Conservation (phyloP, 805 yeast genomes). For the Candida yuanshanica region DNA sequence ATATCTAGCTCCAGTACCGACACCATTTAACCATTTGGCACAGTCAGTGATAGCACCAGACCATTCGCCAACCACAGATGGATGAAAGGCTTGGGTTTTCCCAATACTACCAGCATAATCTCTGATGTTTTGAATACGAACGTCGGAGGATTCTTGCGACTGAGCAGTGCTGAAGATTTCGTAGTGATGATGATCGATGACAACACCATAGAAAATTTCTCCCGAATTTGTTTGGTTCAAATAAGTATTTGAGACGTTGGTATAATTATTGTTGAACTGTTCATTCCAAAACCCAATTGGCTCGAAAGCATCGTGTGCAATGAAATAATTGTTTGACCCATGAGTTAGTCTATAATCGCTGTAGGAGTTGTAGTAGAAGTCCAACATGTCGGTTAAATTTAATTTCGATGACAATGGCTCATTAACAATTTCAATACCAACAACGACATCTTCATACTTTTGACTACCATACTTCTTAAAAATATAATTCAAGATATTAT, state of each 20-base stretch:
- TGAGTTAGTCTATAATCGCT: slow-evolving; percentile 21
- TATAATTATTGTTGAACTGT: slow-evolving; percentile 30
- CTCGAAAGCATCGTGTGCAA: slow-evolving; percentile 65
- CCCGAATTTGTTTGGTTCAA: slow-evolving; percentile 4
- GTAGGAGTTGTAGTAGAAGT: slow-evolving; percentile 29
- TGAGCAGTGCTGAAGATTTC: slow-evolving; percentile 73
- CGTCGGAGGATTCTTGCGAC: slow-evolving; percentile 36
- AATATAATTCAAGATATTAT: slow-evolving; percentile 43
- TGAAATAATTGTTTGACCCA: slow-evolving; percentile 33
- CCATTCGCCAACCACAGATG: slow-evolving; percentile 65
- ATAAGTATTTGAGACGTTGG: slow-evolving; percentile 25
- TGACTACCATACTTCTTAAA: slow-evolving; percentile 46
- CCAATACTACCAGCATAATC: slow-evolving; percentile 27
- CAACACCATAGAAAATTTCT: slow-evolving; percentile 45
- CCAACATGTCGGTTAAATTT: slow-evolving; percentile 30
- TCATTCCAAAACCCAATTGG: slow-evolving; percentile 50
- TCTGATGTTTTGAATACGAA: slow-evolving; percentile 28
- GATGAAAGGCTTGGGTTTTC: slow-evolving; percentile 32
- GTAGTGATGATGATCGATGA: slow-evolving; percentile 87
- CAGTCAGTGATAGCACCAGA: slow-evolving; percentile 69
- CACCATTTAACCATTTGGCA: slow-evolving; percentile 64
- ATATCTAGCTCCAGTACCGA: slow-evolving; percentile 60
- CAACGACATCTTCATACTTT: slow-evolving; percentile 48
- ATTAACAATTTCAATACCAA: slow-evolving; percentile 65
- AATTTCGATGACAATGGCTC: slow-evolving; percentile 61